Base-by-base conservation (phyloP, 148 eudicot species). In the Bassia scoparia region DNA sequence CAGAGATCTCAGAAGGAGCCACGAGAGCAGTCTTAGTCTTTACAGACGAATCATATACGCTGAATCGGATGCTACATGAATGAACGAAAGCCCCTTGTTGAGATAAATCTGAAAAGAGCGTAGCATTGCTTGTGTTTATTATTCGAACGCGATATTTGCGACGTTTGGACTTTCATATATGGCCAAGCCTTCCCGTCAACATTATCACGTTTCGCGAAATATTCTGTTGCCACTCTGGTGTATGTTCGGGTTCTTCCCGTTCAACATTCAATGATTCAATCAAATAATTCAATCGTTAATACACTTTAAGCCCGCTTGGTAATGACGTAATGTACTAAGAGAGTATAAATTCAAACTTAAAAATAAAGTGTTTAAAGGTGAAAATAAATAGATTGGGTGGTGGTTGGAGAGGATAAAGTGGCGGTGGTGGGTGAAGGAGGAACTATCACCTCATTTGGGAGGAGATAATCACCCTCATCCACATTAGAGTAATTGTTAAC, bases 101-200 rank as follows among this genome's bases (percentile, higher is more conserved):
- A 92, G 82, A 70, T 76, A 83, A 67, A 92, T 84, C 31, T 74
- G 79, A 69, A 85, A 88, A 70, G 88, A 92, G 16, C 97, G 83
- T n/a, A 16, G 97, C 97, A 26, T 92, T 92, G 73, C 96, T 88
- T 1, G 97, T 86, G 62, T 92, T 92, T 60, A 89, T 89, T 61
- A 89, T 87, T 13, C 97, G 85, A 48, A 92, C 89, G 0, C 93
- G 68, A 71, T 92, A 92, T 60, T 81, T 90, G 38, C 91, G 87
- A 63, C 96, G 79, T 62, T n/a, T 80, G 75, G 14, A 92, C 98
- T 27, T 59, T 76, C 93, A 88, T 84, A 75, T 78, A 78, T 4
- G 98, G 98, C 97, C 97, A 92, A 24, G 96, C 97, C 62, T 92
- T 92, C 3, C 97, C 97, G 18, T 92, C 18, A 92, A 96, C 29